Conservation (phyloP, 2,329 filamentous ascomycete genomes). For the Aspergillus fischeri region DNA sequence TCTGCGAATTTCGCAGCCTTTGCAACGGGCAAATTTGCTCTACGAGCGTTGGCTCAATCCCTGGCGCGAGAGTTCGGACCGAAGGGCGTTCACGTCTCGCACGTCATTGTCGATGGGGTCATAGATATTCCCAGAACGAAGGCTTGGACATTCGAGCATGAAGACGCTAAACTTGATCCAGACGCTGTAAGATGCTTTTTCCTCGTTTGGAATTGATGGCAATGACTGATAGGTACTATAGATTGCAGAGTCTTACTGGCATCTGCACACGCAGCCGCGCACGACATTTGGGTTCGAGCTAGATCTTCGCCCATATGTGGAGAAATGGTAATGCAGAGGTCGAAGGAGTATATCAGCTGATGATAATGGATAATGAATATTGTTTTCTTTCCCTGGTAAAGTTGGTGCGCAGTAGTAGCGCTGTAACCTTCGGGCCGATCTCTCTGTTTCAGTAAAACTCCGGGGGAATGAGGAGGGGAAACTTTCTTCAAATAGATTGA, state of each 20-base stretch:
- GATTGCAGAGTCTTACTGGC: constrained; percentile 86
- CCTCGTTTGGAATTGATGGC: constrained; percentile 15
- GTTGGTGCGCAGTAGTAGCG: too few relatives aligned
- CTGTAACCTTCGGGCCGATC: not conserved
- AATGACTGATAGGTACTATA: constrained; percentile 31
- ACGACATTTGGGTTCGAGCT: constrained; percentile 79
- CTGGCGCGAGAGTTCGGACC: constrained; percentile 81
- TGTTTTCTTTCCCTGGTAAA: not conserved
- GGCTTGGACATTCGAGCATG: constrained; percentile 52
- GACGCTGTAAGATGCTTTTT: constrained; percentile 58
- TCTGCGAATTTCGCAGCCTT: constrained; percentile 67
- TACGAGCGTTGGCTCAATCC: constrained; percentile 68
- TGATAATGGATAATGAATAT: not conserved
- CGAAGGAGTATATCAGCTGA: not conserved
- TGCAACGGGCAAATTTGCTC: constrained; percentile 74
- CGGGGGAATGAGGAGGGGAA: too few relatives aligned
- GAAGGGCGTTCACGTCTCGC: constrained; percentile 75
- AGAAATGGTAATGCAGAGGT: constrained; percentile 64
- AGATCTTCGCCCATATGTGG: constrained; percentile 73
- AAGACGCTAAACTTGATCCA: constrained; percentile 67
- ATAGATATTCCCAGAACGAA: constrained; percentile 76
- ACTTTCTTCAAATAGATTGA: too few relatives aligned
- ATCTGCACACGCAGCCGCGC: constrained; percentile 73
- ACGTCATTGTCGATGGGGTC: constrained; percentile 77
- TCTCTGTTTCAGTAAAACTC: too few relatives aligned